Evolutionary conservation across 2,329 filamentous ascomycete genomes (phyloP).

Genomic region (Aspergillus brasiliensis): DNA sequence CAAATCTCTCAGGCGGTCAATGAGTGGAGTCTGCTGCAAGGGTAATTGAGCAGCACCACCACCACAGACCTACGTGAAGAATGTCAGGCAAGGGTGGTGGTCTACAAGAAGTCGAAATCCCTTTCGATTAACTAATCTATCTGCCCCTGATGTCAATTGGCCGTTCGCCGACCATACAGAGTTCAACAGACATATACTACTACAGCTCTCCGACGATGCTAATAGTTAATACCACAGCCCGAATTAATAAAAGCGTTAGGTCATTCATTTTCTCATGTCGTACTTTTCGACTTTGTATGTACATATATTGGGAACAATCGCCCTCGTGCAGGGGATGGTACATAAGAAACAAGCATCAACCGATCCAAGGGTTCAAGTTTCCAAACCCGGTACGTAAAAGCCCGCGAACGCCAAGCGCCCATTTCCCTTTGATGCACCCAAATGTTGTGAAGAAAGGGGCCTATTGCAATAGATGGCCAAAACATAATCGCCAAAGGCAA

Average conservation of each 20-base stretch:
- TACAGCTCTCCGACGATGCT: no score
- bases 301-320: conserved; percentile 11
- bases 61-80: not conserved
- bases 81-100: not conserved
- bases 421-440: not conserved
- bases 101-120: no score
- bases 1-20: not conserved
- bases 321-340: not conserved
- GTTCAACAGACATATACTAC: no score
- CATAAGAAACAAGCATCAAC: not conserved
- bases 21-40: not conserved
- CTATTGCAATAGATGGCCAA: not conserved
- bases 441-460: not conserved
- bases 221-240: not conserved
- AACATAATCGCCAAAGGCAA: not conserved
- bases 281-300: conserved; percentile 15
- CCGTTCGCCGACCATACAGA: no score
- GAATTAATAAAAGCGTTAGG: not conserved
- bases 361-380: not conserved
- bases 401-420: not conserved
- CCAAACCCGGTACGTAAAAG: not conserved
- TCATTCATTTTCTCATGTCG: conserved; percentile 16
- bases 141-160: no score
- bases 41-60: not conserved
- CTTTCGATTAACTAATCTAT: no score